phyloP scores from a whole-genome alignment of 495 filamentous ascomycete species.

The Lasiosphaeria ovina region DNA sequence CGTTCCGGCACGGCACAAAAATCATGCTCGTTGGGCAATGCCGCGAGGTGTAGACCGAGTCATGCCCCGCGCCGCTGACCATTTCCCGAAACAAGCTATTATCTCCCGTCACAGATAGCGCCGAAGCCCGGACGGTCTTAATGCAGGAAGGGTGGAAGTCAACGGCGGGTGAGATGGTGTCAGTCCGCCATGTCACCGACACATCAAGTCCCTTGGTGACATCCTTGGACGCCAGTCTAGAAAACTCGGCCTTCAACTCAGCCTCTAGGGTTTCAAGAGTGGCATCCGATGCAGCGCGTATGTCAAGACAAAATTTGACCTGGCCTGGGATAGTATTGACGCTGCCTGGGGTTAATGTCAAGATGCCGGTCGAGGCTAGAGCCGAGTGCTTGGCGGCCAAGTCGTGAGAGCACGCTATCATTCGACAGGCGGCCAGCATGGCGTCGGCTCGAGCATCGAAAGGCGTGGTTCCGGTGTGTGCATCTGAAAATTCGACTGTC shows the following conservation, averaged over 20 bases:
- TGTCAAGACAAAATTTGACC: slow-evolving; percentile 70
- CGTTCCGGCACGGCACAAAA: slow-evolving; percentile 48
- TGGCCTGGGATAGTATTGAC: slow-evolving; percentile 74
- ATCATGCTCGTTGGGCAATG: slow-evolving; percentile 51
- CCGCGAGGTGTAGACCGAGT: slow-evolving; percentile 44
- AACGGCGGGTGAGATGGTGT: slow-evolving; percentile 63
- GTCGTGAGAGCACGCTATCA: slow-evolving; percentile 66
- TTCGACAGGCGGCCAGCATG: slow-evolving; percentile 62
- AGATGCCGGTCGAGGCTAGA: slow-evolving; percentile 69
- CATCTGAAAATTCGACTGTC: slow-evolving; percentile 41
- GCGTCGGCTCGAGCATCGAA: slow-evolving; percentile 61
- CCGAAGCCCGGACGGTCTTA: slow-evolving; percentile 60
- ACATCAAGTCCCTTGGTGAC: slow-evolving; percentile 33
- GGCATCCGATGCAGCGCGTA: slow-evolving; percentile 60
- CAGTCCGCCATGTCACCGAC: slow-evolving; percentile 35
- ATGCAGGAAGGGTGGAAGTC: slow-evolving; percentile 72
- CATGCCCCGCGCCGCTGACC: slow-evolving; percentile 60
- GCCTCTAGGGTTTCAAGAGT: slow-evolving; percentile 55
- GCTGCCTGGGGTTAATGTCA: slow-evolving; percentile 63
- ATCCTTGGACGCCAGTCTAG: slow-evolving; percentile 24
- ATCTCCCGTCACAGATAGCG: slow-evolving; percentile 47
- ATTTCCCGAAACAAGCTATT: slow-evolving; percentile 45
- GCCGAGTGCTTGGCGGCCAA: slow-evolving; percentile 55
- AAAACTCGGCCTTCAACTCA: slow-evolving; percentile 30
- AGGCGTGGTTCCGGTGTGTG: slow-evolving; percentile 75